Evolutionary conservation across 139 green algal genomes (phyloP), one percentile per base, ranked within the genome.

Genomic region (Chlamydomonas eustigma): DNA sequence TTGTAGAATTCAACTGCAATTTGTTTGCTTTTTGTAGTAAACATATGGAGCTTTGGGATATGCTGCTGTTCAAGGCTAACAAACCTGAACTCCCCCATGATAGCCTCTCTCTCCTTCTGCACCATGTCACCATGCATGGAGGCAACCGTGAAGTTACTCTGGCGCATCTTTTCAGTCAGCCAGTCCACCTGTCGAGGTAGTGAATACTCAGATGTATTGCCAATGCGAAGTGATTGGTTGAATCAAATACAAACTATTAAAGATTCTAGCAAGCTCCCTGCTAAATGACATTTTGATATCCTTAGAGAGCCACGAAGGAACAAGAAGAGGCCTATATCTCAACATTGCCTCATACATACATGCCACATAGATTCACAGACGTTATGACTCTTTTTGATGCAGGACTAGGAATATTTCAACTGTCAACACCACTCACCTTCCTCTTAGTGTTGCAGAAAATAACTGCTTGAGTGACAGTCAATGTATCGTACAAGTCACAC

Each of bases 401-500:
- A 71, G 8, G n/a, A 8, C 25, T 31, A 8, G 6, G 24, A 58
- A 2, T 5, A 75, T 8, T 33, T n/a, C 68, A 75, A 44, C 63
- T 28, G 65, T n/a, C n/a, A 22, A 2, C n/a, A n/a, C n/a, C n/a
- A n/a, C 70, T 35, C 82, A 88, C 93, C 90, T 98, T 99, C 32
- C 89, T 83, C 85, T 96, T 97, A 51, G 95, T 98, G 84, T 99
- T 99, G 90, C 89, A 96, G 86, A 99, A 99, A 80, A 99, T 98
- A 81, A 99, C 95, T 1, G 95, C 94, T 87, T 91, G 93, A 18
- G 96, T 99, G 88, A 99, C 97, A 78, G 95, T 99, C 44, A 99
- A 87, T 31, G 96, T 99, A 78, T 99, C 96, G 83, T 99, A 99
- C 69, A 99, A 82, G 83, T 99, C 96, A 77, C 93, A 98, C 39